Conservation (phyloP, 1,284 basidiomycete genomes). For the Hymenochaete sp. region DNA sequence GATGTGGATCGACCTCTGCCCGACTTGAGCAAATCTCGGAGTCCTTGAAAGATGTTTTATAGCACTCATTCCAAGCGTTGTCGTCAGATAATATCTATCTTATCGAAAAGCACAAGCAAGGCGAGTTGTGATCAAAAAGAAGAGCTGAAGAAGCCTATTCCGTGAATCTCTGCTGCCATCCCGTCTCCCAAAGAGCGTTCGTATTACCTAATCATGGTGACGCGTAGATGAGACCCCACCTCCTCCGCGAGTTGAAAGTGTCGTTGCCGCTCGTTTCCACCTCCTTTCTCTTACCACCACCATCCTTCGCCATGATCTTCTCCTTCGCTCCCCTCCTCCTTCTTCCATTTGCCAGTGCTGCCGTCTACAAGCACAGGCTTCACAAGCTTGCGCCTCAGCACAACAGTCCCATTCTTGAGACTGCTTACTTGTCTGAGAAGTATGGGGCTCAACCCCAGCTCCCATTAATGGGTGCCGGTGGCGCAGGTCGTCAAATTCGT, state of each 20-base stretch:
- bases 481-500: conserved; percentile 56
- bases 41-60: too few relatives aligned
- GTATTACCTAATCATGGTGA: conserved; percentile 3
- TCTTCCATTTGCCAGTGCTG: conserved; percentile 62
- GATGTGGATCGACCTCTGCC: too few relatives aligned
- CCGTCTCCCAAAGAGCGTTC: background rate
- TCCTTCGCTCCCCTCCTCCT: conserved; percentile 50
- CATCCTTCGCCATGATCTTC: conserved; percentile 62
- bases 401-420: conserved; percentile 63
- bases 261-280: background rate
- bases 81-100: too few relatives aligned
- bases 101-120: too few relatives aligned
- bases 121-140: too few relatives aligned
- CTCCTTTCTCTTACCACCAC: conserved; percentile 29
- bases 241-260: conserved; percentile 3
- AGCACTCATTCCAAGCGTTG: too few relatives aligned
- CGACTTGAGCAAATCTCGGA: too few relatives aligned
- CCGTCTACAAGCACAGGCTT: conserved; percentile 78
- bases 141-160: too few relatives aligned
- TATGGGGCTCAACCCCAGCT: conserved; percentile 60
- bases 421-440: conserved; percentile 80
- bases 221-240: conserved; percentile 13
- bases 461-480: conserved; percentile 67
- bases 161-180: background rate
- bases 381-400: conserved; percentile 65